Percentiles rank a stretch among this genome's conserved stretches.
Conservation (phyloP, 108 stramenopile genomes). For the Conticribra weissflogii region DNA sequence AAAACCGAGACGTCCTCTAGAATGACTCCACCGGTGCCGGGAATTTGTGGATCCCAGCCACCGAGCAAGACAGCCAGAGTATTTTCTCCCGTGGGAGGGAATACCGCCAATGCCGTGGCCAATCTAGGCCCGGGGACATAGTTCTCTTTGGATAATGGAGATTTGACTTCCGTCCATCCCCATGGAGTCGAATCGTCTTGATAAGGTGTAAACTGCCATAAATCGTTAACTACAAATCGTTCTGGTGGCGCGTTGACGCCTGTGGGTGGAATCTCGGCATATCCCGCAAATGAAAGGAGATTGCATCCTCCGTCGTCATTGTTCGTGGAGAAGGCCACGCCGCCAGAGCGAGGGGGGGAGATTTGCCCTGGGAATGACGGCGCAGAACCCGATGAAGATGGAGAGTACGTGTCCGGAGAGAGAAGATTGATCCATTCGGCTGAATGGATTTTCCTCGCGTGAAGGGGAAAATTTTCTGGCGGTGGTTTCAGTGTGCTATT, state of each 20-base stretch:
- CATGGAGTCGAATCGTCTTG: constrained; percentile 14
- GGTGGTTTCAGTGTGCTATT: no score
- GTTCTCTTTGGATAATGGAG: constrained; percentile 6
- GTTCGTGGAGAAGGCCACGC: constrained; percentile 47
- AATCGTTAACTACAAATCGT: constrained; percentile 58
- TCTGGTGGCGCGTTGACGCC: constrained; percentile 1
- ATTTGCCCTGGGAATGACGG: constrained; percentile 18
- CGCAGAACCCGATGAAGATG: background rate
- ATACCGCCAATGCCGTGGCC: constrained; percentile 55
- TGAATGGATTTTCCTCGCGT: constrained; percentile 24
- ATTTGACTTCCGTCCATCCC: constrained; percentile 48
- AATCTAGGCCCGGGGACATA: constrained; percentile 62
- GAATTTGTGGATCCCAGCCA: constrained; percentile 76
- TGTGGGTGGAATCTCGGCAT: constrained; percentile 52
- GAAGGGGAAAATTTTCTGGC: no score
- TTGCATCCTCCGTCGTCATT: constrained; percentile 13
- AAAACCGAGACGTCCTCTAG: constrained; percentile 55
- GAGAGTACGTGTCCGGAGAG: constrained; percentile 19
- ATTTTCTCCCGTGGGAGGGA: constrained; percentile 3
- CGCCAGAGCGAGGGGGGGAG: constrained; percentile 67
- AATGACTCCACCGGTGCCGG: constrained; percentile 69
- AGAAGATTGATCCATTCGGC: constrained; percentile 49
- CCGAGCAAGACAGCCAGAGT: constrained; percentile 53
- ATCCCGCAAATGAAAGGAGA: constrained; percentile 70
- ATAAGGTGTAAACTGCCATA: constrained; percentile 57